Conservation (phyloP, 2,329 filamentous ascomycete genomes). For the Monosporascus sp. region DNA sequence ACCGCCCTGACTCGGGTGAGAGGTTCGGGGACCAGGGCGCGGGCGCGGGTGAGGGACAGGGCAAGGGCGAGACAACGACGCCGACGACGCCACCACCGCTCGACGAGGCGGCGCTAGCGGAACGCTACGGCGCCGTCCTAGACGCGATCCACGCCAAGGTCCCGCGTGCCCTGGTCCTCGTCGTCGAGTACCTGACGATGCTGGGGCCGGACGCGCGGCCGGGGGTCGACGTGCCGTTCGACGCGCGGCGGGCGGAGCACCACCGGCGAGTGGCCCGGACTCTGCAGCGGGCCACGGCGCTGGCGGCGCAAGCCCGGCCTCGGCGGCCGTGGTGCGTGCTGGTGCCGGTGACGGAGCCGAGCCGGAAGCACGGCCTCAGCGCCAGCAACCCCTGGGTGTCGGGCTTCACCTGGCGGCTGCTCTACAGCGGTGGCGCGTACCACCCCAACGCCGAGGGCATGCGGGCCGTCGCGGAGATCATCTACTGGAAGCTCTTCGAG, state of each 20-base stretch:
- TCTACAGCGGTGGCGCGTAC: slow-evolving; percentile 20
- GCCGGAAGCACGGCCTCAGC: slow-evolving; percentile 23
- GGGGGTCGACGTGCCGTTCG: slow-evolving; percentile 21
- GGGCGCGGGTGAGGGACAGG: no score
- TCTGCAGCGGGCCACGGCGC: slow-evolving; percentile 20
- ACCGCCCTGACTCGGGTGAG: slow-evolving; percentile 8
- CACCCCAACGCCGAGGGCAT: slow-evolving; percentile 27
- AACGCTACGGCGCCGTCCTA: slow-evolving; percentile 21
- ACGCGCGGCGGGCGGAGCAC: slow-evolving; percentile 18
- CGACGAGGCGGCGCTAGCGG: slow-evolving; percentile 17
- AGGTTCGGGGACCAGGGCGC: neutral
- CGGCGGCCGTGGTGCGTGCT: slow-evolving; percentile 23
- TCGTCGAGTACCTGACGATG: slow-evolving; percentile 34
- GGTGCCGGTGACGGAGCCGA: slow-evolving; percentile 19
- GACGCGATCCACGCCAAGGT: slow-evolving; percentile 28
- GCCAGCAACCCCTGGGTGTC: slow-evolving; percentile 24
- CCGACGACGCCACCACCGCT: neutral
- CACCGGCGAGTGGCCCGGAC: slow-evolving; percentile 17
- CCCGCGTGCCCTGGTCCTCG: slow-evolving; percentile 36
- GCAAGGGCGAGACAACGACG: no score
- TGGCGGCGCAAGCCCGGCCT: slow-evolving; percentile 11
- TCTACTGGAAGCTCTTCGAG: slow-evolving; percentile 19
- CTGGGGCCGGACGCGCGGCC: slow-evolving; percentile 23
- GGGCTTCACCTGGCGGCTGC: slow-evolving; percentile 22
- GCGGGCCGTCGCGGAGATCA: slow-evolving; percentile 21